A percentile compares a stretch with the other conserved stretches of the same genome.
Evolutionary conservation across 495 filamentous ascomycete species (phyloP).

Genomic region (Lichenothelia convexa): DNA sequence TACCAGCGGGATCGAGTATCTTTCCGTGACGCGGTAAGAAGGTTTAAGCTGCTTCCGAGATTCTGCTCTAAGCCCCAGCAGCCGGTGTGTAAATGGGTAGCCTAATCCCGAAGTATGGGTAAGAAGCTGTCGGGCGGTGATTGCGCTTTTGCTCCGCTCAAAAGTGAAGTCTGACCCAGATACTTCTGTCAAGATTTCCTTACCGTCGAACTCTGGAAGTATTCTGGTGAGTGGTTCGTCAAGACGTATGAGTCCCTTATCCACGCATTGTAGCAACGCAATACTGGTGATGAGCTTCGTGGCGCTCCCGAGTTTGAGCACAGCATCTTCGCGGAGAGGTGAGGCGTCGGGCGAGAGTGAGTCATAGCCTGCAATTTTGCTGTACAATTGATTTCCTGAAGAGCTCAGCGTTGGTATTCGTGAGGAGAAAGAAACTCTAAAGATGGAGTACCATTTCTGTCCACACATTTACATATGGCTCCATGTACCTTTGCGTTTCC

Average conservation of each 20-base stretch:
- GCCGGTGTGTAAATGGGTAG: background rate
- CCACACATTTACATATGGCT: background rate
- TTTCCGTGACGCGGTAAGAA: background rate
- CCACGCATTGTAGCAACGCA: conserved; percentile 4
- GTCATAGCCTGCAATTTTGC: background rate
- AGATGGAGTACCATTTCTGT: background rate
- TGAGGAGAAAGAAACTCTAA: background rate
- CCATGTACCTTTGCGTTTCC: background rate
- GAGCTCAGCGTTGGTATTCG: background rate
- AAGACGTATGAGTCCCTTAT: conserved; percentile 1
- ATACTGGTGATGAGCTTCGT: conserved; percentile 3
- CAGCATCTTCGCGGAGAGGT: background rate
- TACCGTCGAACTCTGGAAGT: conserved; percentile 1
- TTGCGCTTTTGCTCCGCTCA: background rate
- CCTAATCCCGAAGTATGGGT: background rate
- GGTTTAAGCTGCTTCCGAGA: background rate
- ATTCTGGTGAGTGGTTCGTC: conserved; percentile 1
- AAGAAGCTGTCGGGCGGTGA: background rate
- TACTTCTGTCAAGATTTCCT: conserved; percentile 1
- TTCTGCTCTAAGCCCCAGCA: background rate
- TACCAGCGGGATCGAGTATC: background rate
- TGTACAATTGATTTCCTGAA: background rate
- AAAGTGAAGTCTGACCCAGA: conserved; percentile 2
- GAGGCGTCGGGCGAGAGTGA: background rate
- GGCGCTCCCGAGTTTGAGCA: conserved; percentile 1